Conservation (phyloP, 2,329 filamentous ascomycete genomes). For the Alternaria atra region DNA sequence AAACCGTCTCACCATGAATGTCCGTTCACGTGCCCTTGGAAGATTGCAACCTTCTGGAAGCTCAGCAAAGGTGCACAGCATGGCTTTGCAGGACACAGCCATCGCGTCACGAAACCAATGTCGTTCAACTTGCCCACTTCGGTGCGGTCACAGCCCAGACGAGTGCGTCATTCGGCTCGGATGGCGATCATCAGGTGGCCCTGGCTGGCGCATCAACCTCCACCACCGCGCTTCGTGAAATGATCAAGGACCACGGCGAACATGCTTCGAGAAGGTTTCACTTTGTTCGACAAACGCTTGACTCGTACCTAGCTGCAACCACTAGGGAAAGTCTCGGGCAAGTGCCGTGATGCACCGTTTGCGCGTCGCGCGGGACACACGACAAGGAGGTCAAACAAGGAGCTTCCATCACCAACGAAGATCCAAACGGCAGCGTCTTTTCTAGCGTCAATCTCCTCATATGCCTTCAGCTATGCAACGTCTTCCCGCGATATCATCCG, state of each 20-base stretch:
- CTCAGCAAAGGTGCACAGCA: slow-evolving; percentile 16
- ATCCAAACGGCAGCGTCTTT: slow-evolving; percentile 26
- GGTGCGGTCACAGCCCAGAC: slow-evolving; percentile 19
- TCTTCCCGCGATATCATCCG: slow-evolving; percentile 1
- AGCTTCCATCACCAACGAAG: slow-evolving; percentile 15
- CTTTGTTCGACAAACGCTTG: slow-evolving; percentile 28
- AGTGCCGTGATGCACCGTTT: slow-evolving; percentile 1
- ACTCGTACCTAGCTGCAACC: slow-evolving; percentile 11
- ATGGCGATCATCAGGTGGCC: slow-evolving; percentile 43
- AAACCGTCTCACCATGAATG: slow-evolving; percentile 13
- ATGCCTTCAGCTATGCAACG: neutral
- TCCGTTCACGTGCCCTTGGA: slow-evolving; percentile 23
- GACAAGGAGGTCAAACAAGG: slow-evolving; percentile 9
- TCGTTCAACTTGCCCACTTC: slow-evolving; percentile 31
- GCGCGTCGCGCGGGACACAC: neutral
- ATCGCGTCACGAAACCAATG: slow-evolving; percentile 46
- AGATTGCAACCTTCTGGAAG: slow-evolving; percentile 32
- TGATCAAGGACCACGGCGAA: slow-evolving; percentile 35
- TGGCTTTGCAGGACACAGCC: slow-evolving; percentile 20
- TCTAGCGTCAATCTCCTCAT: slow-evolving; percentile 10
- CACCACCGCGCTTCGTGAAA: slow-evolving; percentile 27
- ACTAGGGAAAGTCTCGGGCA: neutral
- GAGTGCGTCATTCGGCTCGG: slow-evolving; percentile 43
- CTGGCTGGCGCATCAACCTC: slow-evolving; percentile 26
- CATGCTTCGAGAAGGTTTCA: slow-evolving; percentile 45